Evolutionary conservation across 2,329 filamentous ascomycete genomes (phyloP), one percentile per base, ranked within the genome.

Genomic region (Penicillium sp.): DNA sequence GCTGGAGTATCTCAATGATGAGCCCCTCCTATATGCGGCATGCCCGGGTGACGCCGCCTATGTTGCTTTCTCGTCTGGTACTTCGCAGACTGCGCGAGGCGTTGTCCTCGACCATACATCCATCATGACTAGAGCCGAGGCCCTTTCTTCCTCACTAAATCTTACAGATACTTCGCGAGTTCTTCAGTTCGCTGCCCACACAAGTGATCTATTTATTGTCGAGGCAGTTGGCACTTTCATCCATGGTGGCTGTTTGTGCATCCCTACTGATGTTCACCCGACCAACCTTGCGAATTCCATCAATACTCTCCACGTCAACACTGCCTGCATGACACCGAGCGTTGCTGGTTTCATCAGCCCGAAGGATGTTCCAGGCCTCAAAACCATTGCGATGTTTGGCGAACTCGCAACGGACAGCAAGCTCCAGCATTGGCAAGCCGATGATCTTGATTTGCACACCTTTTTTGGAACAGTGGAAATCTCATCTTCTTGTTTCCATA

Each of bases 221-320:
- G 77, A 72, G 51, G 64, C 70, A 40, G 75, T 75, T 57, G 70
- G 58, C 46, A 75, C 71, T 15, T 70, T 71, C 31, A 60, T 68
- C 55, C 62, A 69, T 26, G 79, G 79, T 37, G 79, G 78, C 4
- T 77, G 75, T 35, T 61, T 82, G 14, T 81, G 78, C 52, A 75
- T 82, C 2, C 77, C 78, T 0, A 72, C 73, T 48, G 65, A 77
- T 60, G 60, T 73, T 41, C 75, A 81, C 12, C 78, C 76, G 72
- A 75, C 73, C 1, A 80, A 81, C 61, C 77, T 87, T 65, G 84
- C 84, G 0, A 77, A 80, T 0, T 76, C 81, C 0, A 76, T 87
- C 57, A 75, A 54, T 55, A 74, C 15, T 41, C 76, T 54, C 29
- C 62, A 67, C 18, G 66, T 63, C 59, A 69, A 61, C 64, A 66